Evolutionary conservation across 1,284 basidiomycete species (phyloP).

Genomic region (Coniferiporia weirii): DNA sequence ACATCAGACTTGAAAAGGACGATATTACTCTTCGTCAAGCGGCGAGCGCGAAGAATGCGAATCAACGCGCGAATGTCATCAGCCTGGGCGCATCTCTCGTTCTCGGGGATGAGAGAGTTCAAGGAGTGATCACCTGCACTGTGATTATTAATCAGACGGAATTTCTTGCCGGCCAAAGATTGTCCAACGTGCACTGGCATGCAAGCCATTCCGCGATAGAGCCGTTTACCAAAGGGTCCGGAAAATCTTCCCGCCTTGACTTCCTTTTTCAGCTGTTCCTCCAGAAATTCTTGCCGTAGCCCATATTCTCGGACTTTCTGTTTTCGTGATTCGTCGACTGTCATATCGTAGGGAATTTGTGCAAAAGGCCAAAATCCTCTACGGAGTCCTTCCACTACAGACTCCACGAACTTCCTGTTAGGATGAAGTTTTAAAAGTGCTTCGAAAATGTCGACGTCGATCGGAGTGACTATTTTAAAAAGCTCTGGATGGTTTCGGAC

Average conservation of each 20-base stretch:
- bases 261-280: conserved; percentile 32
- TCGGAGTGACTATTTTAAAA: conserved; percentile 33
- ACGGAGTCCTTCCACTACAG: conserved; percentile 28
- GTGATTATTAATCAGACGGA: conserved; percentile 18
- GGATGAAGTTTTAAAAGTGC: conserved; percentile 29
- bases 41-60: background rate
- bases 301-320: conserved; percentile 3
- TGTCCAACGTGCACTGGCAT: conserved; percentile 38
- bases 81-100: background rate
- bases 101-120: conserved; percentile 16
- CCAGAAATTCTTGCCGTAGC: conserved; percentile 23
- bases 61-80: conserved; percentile 12
- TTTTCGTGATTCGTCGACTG: conserved; percentile 23
- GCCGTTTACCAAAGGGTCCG: conserved; percentile 27
- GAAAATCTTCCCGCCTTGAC: conserved; percentile 32
- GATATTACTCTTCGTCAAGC: background rate
- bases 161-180: conserved; percentile 29
- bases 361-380: conserved; percentile 42
- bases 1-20: conserved; percentile 21
- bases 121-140: conserved; percentile 14
- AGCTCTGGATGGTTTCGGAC: conserved; percentile 22
- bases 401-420: conserved; percentile 32
- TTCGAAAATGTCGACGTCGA: conserved; percentile 30
- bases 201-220: conserved; percentile 42
- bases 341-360: conserved; percentile 24